phyloP scores from a whole-genome alignment of 2,329 filamentous ascomycete genomes.

The Paracoccidioides lutzii region DNA sequence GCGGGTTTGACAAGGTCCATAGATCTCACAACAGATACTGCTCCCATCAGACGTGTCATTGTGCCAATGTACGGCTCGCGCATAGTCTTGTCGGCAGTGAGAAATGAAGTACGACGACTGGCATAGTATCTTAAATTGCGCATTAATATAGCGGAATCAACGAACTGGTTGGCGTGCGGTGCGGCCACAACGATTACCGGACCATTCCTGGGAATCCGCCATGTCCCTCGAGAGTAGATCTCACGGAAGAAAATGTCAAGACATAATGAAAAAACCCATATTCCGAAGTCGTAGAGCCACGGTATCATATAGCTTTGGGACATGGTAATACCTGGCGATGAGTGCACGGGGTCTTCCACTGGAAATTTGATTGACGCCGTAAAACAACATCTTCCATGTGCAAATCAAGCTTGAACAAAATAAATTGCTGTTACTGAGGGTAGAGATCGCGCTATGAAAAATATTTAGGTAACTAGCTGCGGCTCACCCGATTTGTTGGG shows the following conservation, averaged over 20 bases:
- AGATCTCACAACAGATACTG: conserved; percentile 69
- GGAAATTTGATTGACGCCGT: too few relatives aligned
- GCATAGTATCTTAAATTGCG: conserved; percentile 66
- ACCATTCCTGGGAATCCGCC: conserved; percentile 67
- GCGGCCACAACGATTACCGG: conserved; percentile 80
- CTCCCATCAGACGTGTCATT: conserved; percentile 63
- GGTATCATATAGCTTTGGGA: conserved; percentile 13
- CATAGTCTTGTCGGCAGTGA: conserved; percentile 80
- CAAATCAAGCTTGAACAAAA: too few relatives aligned
- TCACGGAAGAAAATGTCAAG: conserved; percentile 85
- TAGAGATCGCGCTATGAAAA: too few relatives aligned
- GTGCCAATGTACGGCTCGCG: conserved; percentile 66
- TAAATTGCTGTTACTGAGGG: too few relatives aligned
- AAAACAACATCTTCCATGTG: too few relatives aligned
- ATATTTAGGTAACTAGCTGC: not conserved
- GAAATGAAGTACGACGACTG: conserved; percentile 63
- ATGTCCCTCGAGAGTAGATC: conserved; percentile 71
- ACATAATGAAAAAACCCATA: conserved; percentile 38
- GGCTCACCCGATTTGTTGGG: not conserved
- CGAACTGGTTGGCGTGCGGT: conserved; percentile 83
- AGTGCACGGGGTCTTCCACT: too few relatives aligned
- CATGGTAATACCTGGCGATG: not conserved
- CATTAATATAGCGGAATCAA: conserved; percentile 74
- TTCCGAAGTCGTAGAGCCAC: conserved; percentile 22
- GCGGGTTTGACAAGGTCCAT: conserved; percentile 66